Evolutionary conservation across 129 eudicot species (phyloP), one percentile per base, ranked within the genome.

Genomic region (Rutidosis leptorrhynchoides): DNA sequence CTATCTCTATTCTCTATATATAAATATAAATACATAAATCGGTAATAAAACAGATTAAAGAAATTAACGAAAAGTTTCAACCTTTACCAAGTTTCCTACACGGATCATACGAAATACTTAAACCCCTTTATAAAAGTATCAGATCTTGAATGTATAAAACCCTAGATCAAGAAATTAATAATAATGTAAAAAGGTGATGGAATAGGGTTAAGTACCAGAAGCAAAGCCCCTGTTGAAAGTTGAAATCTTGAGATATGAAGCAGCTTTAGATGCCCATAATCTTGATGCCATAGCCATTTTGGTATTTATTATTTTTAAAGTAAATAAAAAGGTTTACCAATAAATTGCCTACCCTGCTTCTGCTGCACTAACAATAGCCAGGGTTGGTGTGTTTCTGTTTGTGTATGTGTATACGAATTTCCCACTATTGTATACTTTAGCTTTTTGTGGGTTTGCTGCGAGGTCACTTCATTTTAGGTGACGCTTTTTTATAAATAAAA

Each of bases 211-310:
- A 56, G 17, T 78, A 88, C 96, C 92, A 58, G 96, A 65, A 73
- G 92, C 89, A 70, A 82, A 88, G 20, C 74, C 75, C 71, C 96
- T 73, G 77, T 70, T 61, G 67, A 75, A 81, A 46, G 73, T 67
- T 8, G 92, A 84, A 81, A 82, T 82, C 82, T 75, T 83, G 57
- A 87, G 77, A 58, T 76, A 75, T 25, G 83, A 82, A 58, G 80
- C 80, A 54, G 83, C 73, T 68, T 70, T 82, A 10, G 83, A 74
- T 48, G 86, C 86, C 77, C 79, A 76, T 14, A 81, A 68, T n/a
- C 85, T 67, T 58, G 81, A 72, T 17, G 82, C 85, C 82, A 81
- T 76, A 26, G 82, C 79, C 81, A 72, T 80, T 59, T 2, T 46
- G 42, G 20, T 20, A 9, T 4, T 11, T 17, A 0, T 17, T 28